Conservation (phyloP, 441 rosid genomes). For the Pelargonium cotyledonis region DNA sequence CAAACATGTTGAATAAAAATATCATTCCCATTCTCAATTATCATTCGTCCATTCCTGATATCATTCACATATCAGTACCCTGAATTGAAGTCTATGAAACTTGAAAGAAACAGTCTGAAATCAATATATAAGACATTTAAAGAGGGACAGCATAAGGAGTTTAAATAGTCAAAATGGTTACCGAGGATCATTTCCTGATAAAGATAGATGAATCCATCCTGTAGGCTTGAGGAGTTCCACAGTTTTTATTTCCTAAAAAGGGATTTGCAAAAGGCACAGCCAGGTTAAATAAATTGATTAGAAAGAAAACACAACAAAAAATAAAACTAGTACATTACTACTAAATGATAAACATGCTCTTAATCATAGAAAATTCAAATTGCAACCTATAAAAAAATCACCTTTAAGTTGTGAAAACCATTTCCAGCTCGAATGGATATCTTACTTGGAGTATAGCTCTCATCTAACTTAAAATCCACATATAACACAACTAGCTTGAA, state of each 20-base stretch:
- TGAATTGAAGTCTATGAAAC: neutral
- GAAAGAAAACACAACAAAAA: neutral
- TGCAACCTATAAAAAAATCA: constrained; percentile 16
- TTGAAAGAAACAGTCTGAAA: neutral
- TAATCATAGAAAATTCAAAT: neutral
- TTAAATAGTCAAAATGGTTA: constrained; percentile 18
- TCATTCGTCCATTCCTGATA: too few relatives aligned
- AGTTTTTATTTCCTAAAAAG: constrained; percentile 69
- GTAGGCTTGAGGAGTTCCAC: constrained; percentile 76
- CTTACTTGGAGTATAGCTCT: constrained; percentile 88
- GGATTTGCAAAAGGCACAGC: constrained; percentile 4
- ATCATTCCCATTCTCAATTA: too few relatives aligned
- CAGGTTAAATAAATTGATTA: constrained; percentile 11
- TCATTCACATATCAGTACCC: neutral
- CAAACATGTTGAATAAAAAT: too few relatives aligned
- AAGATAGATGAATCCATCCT: constrained; percentile 71
- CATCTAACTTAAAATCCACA: constrained; percentile 90
- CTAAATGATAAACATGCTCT: neutral
- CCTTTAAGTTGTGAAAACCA: constrained; percentile 93
- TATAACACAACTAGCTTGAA: constrained; percentile 66
- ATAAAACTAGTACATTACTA: neutral
- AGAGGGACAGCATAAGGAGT: neutral
- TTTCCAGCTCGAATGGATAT: constrained; percentile 85
- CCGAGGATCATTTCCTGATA: constrained; percentile 85
- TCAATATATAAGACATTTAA: neutral